Evolutionary conservation across 2,329 filamentous ascomycete genomes (phyloP), one percentile per base, ranked within the genome.

Genomic region (Venturia pyrina): DNA sequence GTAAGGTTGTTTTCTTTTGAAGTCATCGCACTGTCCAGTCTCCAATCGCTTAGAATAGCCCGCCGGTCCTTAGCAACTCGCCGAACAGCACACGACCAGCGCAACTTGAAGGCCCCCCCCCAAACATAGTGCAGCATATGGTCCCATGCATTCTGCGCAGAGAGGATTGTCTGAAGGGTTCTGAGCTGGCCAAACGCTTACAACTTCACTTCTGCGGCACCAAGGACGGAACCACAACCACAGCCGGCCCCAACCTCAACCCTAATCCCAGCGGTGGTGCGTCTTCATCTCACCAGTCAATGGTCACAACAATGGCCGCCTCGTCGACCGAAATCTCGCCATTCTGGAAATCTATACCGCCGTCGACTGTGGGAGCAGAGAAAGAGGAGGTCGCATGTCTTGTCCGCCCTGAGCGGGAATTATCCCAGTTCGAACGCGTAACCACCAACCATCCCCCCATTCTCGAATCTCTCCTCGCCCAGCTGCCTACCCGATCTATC

Each of bases 381-480:
- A 37, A 59, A 37, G 53, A 59, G 53, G 53, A 59, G 53, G 15
- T 0, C 17, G 32, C 15, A n/a, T 28, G 32, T 15, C 28, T 10
- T 34, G 28, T 59, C 32, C 53, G 53, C 32, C 53, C 53, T 28
- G 56, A 37, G 41, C 34, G 64, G 28, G 15, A 43, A 59, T 56
- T 62, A 28, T 66, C 65, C 37, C 43, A n/a, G 62, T 84, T 86
- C 71, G 84, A 86, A 73, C 74, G 79, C 69, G 74, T 85, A 69
- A 73, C 86, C 68, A 83, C 82, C 62, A 79, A 81, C 24, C 82
- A 85, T 72, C 80, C 82, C 41, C 83, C 84, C 60, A 79, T 86
- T 67, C 77, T 86, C 67, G 83, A 85, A 72, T 85, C 83, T 50
- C 78, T 87, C 32, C 78, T 86, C 61, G 78, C 82, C 56, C 83